Base-by-base conservation (phyloP, 2,329 filamentous ascomycete species). In the Aspergillus pseudoglaucus region DNA sequence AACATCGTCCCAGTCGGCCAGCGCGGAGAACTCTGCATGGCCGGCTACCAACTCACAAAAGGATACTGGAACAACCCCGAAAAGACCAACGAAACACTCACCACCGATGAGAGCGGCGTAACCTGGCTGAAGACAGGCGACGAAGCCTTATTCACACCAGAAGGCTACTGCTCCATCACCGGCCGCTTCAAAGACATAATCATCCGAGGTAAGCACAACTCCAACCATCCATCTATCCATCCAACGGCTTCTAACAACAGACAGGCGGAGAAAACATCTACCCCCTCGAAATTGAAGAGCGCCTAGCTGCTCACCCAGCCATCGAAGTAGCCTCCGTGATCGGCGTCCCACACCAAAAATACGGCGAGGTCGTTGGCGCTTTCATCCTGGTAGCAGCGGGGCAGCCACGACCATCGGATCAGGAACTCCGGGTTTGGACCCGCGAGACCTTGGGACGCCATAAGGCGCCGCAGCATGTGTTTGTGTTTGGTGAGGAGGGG, bases 101-200 rank as follows among this genome's bases (percentile, higher is more conserved):
- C 84, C 6, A 81, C 83, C 48, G 84, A 88, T 49, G 78, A 81
- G 30, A 68, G 75, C 57, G 70, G 70, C 2, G 60, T 61, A 1
- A 57, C 82, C 50, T 88, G 85, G 84, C 70, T 81, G 53, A 78
- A 82, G 53, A 87, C 84, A 0, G 84, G 84, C 14, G 78, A 81
- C 48, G 75, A 80, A 54, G 77, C 72, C 1, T 64, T 74, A 3
- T 75, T 81, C 54, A 71, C 77, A 41, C 58, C 67, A 1, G 67
- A 81, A 7, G 85, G 84, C 0, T 87, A 87, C 60, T 88, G 84
- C 55, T 76, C 74, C 6, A 88, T 90, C 55, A 89, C 85, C 0
- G 85, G 86, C 0, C 74, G 85, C 17, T 87, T 88, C 69, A 89
- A 89, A 69, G 86, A 90, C 50, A 88, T 89, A 32, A 88, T 89